These are phyloP conservation scores for Saccharomyces hybrid DNA, from an alignment of 1,139 yeast species.

Conservation along the genomic window DNA sequence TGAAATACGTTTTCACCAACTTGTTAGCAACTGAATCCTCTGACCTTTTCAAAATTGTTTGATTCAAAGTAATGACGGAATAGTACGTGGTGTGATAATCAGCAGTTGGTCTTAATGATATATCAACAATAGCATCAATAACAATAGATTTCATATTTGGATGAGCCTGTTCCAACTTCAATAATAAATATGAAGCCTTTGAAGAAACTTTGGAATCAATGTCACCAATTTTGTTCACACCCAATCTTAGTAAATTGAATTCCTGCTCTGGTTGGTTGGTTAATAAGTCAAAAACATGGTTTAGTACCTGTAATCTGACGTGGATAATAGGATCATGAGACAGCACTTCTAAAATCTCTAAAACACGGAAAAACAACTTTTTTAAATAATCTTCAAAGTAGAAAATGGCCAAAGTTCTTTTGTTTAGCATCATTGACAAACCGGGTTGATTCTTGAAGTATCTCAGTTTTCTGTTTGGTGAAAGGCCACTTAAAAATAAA, in stretches of 20 bases:
- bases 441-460: constrained; percentile 73
- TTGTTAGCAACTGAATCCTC: constrained; percentile 75
- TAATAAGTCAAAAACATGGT: constrained; percentile 71
- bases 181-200: constrained; percentile 72
- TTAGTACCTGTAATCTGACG: constrained; percentile 70
- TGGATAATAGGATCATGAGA: constrained; percentile 90
- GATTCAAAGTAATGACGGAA: constrained; percentile 80
- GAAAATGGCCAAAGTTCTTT: constrained; percentile 57
- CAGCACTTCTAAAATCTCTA: constrained; percentile 53
- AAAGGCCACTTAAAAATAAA: constrained; percentile 64
- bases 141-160: constrained; percentile 91
- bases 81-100: constrained; percentile 88
- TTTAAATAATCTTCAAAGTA: constrained; percentile 89
- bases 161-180: constrained; percentile 80
- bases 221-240: constrained; percentile 92
- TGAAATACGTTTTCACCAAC: constrained; percentile 76
- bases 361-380: constrained; percentile 61
- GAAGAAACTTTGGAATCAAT: constrained; percentile 85
- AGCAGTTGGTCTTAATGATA: constrained; percentile 63
- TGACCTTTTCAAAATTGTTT: constrained; percentile 73
- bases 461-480: constrained; percentile 77
- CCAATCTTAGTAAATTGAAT: constrained; percentile 76
- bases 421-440: constrained; percentile 42
- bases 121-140: constrained; percentile 71
- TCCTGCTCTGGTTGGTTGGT: constrained; percentile 94